These are phyloP conservation scores for Haberlea rhodopensis DNA, from an alignment of 257 asterid species.

Conservation along the genomic window DNA sequence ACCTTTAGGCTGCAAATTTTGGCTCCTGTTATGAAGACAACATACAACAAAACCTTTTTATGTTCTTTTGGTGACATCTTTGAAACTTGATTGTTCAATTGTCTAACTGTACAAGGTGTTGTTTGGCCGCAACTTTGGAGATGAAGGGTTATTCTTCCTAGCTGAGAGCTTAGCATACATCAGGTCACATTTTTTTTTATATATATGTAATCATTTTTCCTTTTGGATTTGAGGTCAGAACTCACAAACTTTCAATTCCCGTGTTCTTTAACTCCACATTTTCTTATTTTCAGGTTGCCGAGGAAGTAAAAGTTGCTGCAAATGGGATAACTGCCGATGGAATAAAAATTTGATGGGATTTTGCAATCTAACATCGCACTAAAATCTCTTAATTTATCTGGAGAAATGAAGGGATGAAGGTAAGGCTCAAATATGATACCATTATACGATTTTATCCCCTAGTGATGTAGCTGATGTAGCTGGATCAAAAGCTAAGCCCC, in stretches of 20 bases:
- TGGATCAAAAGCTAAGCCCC: slow-evolving; percentile 11
- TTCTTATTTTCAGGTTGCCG: slow-evolving; percentile 64
- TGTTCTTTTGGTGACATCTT: slow-evolving; percentile 1
- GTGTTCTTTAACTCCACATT: slow-evolving; percentile 21
- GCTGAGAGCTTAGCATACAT: slow-evolving; percentile 94
- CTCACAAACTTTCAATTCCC: slow-evolving; percentile 13
- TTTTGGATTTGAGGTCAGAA: slow-evolving; percentile 11
- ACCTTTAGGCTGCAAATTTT: neutral
- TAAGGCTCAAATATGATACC: slow-evolving; percentile 30
- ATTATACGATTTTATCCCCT: slow-evolving; percentile 15
- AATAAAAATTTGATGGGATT: slow-evolving; percentile 81
- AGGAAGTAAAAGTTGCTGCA: slow-evolving; percentile 91
- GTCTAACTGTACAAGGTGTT: slow-evolving; percentile 38
- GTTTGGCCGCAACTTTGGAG: slow-evolving; percentile 84
- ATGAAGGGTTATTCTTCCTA: slow-evolving; percentile 83
- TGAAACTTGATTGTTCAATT: slow-evolving; percentile 23
- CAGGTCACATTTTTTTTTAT: slow-evolving; percentile 45
- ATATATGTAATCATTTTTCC: neutral
- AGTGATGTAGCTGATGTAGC: slow-evolving; percentile 1
- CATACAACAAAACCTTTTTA: neutral
- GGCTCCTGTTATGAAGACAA: slow-evolving; percentile 14
- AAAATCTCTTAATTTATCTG: slow-evolving; percentile 84
- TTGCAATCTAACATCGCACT: slow-evolving; percentile 79
- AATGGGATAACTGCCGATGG: slow-evolving; percentile 93
- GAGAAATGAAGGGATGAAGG: slow-evolving; percentile 99